Evolutionary conservation across 2,329 filamentous ascomycete species (phyloP).

Genomic region (Ophiosphaerella herpotricha): DNA sequence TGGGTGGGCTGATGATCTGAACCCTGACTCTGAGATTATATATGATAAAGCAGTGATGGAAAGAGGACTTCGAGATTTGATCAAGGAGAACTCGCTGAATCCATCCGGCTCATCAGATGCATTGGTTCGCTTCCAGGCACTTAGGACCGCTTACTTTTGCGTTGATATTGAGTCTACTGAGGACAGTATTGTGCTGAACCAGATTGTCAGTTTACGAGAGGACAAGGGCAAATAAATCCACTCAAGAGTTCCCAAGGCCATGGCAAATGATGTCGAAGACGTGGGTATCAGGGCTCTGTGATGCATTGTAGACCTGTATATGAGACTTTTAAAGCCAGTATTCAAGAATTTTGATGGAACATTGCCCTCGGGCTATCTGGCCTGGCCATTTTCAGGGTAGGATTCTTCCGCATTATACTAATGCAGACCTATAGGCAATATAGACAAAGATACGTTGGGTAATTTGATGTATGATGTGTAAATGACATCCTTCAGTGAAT

Average conservation of each 20-base stretch:
- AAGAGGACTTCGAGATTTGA: constrained; percentile 77
- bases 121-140: constrained; percentile 84
- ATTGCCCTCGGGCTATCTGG: too few species aligned
- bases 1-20: constrained; percentile 83
- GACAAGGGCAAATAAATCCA: constrained; percentile 53
- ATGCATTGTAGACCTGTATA: too few species aligned
- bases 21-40: constrained; percentile 81
- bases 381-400: too few species aligned
- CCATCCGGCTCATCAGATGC: constrained; percentile 42
- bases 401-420: too few species aligned
- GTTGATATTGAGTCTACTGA: constrained; percentile 71
- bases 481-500: too few species aligned
- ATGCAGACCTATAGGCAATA: too few species aligned
- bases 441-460: too few species aligned
- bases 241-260: not conserved
- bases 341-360: too few species aligned
- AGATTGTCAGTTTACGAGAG: constrained; percentile 91
- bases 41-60: constrained; percentile 80
- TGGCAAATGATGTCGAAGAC: not conserved
- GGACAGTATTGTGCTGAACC: constrained; percentile 84
- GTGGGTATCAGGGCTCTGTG: too few species aligned
- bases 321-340: too few species aligned
- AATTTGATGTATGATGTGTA: too few species aligned
- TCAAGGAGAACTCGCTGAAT: constrained; percentile 58
- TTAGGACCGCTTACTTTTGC: constrained; percentile 86